Evolutionary conservation across 805 yeast species (phyloP), one percentile per base, ranked within the genome.

Genomic region (Yamadazyma insecticola): DNA sequence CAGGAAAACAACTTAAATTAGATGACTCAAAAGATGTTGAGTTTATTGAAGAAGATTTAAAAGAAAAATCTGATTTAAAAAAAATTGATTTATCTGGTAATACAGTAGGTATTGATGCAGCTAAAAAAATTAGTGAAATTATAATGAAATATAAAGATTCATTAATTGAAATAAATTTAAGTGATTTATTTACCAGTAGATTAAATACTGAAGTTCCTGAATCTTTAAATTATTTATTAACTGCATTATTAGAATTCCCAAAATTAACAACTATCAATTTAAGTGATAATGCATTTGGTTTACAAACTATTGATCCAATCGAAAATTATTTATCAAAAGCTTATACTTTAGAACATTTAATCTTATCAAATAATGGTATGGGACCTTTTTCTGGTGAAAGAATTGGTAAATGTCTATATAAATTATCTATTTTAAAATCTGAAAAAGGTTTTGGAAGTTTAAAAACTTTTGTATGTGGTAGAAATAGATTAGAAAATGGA

Each of bases 341-440:
- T 21, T 72, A 76, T 12, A 78, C 94, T 16, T 63, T 92, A 34
- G 82, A 85, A 58, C 96, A 92, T 54, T 72, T 92, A 56, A 79
- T 86, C 44, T 68, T 92, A 40, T 81, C 96, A 28, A 92, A 92
- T 62, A 92, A 92, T 57, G 99, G 99, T 34, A 81, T 92, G 78
- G 99, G 99, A 21, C 99, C 99, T 16, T 83, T 83, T 55, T 95
- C 97, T 1, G 98, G 99, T 48, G 81, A 90, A 35, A 76, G 95
- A 55, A 84, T 92, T 40, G 99, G 97, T 38, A 77, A 78, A 47
- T 85, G 96, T 4, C 72, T 92, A 28, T 85, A 68, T 61, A 70
- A 73, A 45, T 71, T 90, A 42, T 77, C 92, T 13, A 57, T 55
- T 30, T 80, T 78, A 35, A 88, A 88, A 60, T 55, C 65, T 41